Evolutionary conservation across 75 land plant genomes (phyloP).

Genomic region (Cryptomeria japonica): DNA sequence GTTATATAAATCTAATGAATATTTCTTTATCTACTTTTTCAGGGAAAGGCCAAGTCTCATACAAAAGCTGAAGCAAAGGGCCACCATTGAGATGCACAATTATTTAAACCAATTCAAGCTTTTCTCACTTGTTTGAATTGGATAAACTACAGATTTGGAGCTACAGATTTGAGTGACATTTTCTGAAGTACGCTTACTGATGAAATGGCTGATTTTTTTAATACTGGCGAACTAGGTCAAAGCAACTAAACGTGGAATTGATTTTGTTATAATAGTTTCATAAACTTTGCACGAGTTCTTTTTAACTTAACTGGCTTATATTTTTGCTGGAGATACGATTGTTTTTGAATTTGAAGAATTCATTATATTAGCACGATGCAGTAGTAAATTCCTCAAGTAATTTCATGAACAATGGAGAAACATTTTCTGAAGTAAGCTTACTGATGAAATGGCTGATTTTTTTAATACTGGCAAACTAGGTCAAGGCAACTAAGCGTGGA

Average conservation of each 20-base stretch:
- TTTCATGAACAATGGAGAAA: too few relatives aligned
- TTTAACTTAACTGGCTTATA: background rate
- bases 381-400: too few relatives aligned
- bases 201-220: background rate
- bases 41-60: conserved; percentile 46
- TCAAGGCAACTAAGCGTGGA: background rate
- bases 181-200: background rate
- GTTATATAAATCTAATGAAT: background rate
- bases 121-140: background rate
- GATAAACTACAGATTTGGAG: background rate
- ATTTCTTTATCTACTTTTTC: conserved; percentile 1
- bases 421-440: background rate
- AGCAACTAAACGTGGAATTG: background rate
- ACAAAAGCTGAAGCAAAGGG: conserved; percentile 41
- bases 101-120: background rate
- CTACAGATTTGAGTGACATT: background rate
- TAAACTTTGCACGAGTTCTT: background rate
- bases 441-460: background rate
- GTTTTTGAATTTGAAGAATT: background rate
- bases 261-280: background rate
- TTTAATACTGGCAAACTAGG: background rate
- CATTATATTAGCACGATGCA: background rate
- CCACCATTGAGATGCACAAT: conserved; percentile 40
- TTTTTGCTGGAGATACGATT: background rate
- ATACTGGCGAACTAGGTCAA: background rate